Evolutionary conservation across 2,329 filamentous ascomycete species (phyloP), one percentile per base, ranked within the genome.

Genomic region (Diaporthe australafricana): DNA sequence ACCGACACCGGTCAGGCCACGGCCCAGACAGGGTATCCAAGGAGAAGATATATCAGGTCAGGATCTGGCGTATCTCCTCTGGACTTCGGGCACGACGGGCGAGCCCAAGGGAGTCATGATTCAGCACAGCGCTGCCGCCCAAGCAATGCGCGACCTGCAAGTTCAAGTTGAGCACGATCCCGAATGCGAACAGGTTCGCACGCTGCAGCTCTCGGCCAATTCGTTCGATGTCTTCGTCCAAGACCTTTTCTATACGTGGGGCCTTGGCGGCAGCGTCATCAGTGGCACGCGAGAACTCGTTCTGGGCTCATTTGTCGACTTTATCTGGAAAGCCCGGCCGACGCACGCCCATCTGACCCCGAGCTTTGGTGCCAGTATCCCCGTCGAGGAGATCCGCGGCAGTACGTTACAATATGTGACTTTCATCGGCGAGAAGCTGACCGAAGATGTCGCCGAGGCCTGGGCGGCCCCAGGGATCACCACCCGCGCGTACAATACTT

Each of bases 231-330:
- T 68, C 42, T 84, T 81, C 35, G 88, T 91, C 0, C 90, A 91
- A 75, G 90, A 92, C 74, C 88, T 91, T 14, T 91, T 92, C 77
- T 91, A 89, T 76, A 83, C 90, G 2, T 91, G 89, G 86, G 83
- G 86, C 71, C 82, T 81, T n/a, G 89, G 90, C 8, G 89, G 91
- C 79, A 86, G 85, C 38, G 79, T 92, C n/a, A 90, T 89, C 76
- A 86, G 88, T 30, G 87, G 87, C 0, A 84, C 83, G 1, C 88
- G 89, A 71, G 87, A 90, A 69, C 81, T 88, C 20, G 79, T 91
- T 5, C 87, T 90, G 70, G 82, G 83, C 55, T 85, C 90, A 72
- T 83, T 91, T 22, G 56, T 52, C 35, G 68, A 63, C 11, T 63
- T 65, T 17, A 65, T 70, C 42, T 63, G 57, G 56, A 65, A 63